Evolutionary conservation across 2,329 filamentous ascomycete genomes (phyloP), one percentile per base, ranked within the genome.

Genomic region (Huntiella abstrusa): DNA sequence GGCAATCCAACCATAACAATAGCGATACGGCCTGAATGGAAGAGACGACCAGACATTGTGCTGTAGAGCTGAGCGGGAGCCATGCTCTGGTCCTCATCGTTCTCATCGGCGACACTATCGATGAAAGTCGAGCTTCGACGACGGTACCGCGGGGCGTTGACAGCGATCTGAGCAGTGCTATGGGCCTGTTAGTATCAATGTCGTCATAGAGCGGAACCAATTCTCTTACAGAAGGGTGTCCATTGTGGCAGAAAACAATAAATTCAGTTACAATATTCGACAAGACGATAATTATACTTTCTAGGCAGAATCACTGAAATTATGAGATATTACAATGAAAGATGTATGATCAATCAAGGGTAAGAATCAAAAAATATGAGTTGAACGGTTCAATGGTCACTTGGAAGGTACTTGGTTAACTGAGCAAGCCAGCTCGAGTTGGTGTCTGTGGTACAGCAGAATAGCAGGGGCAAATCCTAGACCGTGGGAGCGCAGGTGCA

Each of bases 1-100:
- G 91, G 91, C 28, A 95, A 74, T 17, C 91, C 91, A 54, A 96
- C 91, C 60, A 94, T 95, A 53, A 91, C 88, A 55, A 98, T 96
- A 41, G 88, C 88, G 59, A 98, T 98, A 49, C 88, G 78, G 41
- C 91, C 91, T 16, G 91, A 95, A 62, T 98, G 91, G 60, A 98
- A 98, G 28, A 98, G 76, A 37, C 91, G 77, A 42, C 91, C 91
- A 41, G 88, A 96, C 72, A 96, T 93, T 45, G 91, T 98, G 61
- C 86, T 95, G 67, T 98, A 98, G 40, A 98, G 72, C 65, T 98
- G 91, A 54, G 91, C 91, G 28, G 91, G 91, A 4, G 91, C 91
- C 73, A 93, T 75, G 55, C 88, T 68, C 52, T 67, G 64, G 56
- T 85, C 85, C 16, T 43, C 7, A 58, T 87, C 81, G 6, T 83